Evolutionary conservation across 345 rosid genomes (phyloP).

Genomic region (Firmiana major): DNA sequence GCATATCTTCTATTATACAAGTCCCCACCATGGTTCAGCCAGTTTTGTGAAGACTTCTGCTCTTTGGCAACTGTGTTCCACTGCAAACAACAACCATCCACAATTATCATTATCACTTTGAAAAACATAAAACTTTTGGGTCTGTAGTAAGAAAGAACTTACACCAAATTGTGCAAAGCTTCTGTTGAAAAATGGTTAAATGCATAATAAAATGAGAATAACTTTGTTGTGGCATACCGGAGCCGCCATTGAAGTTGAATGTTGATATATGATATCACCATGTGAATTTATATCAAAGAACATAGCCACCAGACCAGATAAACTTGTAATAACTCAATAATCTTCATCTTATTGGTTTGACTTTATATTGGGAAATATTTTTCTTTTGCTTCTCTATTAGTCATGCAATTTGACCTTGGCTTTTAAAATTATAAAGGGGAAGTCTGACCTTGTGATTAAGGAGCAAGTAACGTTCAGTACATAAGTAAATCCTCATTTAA

Average conservation of each 20-base stretch:
- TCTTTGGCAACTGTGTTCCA: neutral
- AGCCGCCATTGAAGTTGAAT: neutral
- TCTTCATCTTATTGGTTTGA: neutral
- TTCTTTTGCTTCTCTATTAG: neutral
- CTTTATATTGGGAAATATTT: neutral
- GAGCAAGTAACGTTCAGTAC: neutral
- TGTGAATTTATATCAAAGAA: neutral
- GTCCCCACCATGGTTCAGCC: constrained; percentile 48
- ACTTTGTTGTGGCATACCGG: neutral
- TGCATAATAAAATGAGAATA: neutral
- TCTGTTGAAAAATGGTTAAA: neutral
- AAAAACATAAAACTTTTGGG: neutral
- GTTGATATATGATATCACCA: neutral
- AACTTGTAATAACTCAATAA: neutral
- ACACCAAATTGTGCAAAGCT: neutral
- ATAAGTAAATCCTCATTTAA: no score
- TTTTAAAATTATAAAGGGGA: neutral
- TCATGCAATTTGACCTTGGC: neutral
- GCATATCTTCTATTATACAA: constrained; percentile 34
- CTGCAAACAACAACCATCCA: constrained; percentile 10
- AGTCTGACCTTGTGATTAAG: neutral
- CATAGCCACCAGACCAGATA: neutral
- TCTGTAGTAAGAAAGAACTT: neutral
- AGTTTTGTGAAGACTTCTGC: constrained; percentile 11
- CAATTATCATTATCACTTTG: neutral